Conservation (phyloP, 129 eudicot genomes). For the Rutidosis leptorrhynchoides region DNA sequence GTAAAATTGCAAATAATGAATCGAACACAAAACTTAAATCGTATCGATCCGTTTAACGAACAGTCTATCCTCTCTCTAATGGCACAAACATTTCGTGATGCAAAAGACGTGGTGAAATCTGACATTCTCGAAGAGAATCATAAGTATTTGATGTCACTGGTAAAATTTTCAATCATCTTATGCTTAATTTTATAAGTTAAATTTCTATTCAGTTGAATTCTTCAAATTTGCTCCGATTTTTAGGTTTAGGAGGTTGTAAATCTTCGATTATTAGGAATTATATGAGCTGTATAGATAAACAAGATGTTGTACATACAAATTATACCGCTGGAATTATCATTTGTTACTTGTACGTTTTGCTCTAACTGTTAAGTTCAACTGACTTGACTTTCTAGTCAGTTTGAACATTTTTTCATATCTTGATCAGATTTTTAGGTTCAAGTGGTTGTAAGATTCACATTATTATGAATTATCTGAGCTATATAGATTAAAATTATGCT, state of each 20-base stretch:
- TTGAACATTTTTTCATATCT: no score
- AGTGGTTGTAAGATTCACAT: no score
- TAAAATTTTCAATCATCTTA: constrained; percentile 2
- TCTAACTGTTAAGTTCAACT: not conserved
- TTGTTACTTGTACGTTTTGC: not conserved
- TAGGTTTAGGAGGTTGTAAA: constrained; percentile 4
- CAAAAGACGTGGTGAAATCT: constrained; percentile 18
- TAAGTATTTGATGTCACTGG: constrained; percentile 25
- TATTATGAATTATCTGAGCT: no score
- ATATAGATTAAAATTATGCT: no score
- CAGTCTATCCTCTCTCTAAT: constrained; percentile 17
- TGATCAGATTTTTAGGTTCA: no score
- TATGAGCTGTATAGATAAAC: not conserved
- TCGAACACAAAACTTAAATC: constrained; percentile 16
- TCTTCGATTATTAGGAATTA: not conserved
- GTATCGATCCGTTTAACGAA: constrained; percentile 30
- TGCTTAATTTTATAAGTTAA: not conserved
- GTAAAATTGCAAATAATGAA: constrained; percentile 15
- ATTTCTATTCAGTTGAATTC: not conserved
- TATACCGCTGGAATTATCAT: not conserved
- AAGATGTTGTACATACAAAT: not conserved
- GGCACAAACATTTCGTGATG: constrained; percentile 18
- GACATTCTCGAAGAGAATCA: constrained; percentile 25
- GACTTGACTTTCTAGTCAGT: not conserved
- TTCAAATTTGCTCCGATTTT: constrained; percentile 9